A percentile compares a stretch with the other conserved stretches of the same genome.
Evolutionary conservation across 768 basidiomycete species (phyloP).

Genomic region (Macrocybe gigantea): DNA sequence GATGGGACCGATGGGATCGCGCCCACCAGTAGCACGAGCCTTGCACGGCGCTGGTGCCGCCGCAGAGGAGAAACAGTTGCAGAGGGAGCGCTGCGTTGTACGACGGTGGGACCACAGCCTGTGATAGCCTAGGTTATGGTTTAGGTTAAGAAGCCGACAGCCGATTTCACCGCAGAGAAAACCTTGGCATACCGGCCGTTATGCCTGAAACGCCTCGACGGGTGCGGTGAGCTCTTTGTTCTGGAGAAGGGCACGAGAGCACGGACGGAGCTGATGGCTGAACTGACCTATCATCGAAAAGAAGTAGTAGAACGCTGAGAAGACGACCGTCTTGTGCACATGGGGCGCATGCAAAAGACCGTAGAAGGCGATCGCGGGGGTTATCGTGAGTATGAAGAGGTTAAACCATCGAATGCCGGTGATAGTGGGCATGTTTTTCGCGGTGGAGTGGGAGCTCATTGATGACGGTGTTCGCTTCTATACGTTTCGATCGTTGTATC

Average conservation of each 20-base stretch:
- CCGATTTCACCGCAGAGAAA: conserved; percentile 17
- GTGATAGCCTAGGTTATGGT: conserved; percentile 54
- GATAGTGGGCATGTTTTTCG: conserved; percentile 38
- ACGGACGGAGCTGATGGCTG: conserved; percentile 6
- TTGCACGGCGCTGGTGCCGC: conserved; percentile 79
- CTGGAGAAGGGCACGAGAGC: conserved; percentile 1
- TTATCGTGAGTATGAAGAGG: conserved; percentile 58
- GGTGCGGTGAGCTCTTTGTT: conserved; percentile 6
- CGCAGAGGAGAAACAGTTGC: conserved; percentile 63
- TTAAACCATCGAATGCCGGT: conserved; percentile 74
- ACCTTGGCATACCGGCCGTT: conserved; percentile 33
- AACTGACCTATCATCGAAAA: conserved; percentile 78
- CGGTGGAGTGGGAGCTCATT: conserved; percentile 11
- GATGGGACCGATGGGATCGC: conserved; percentile 76
- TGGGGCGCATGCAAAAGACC: conserved; percentile 49
- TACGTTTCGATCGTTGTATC: not conserved
- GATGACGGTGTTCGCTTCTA: not conserved
- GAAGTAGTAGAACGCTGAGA: conserved; percentile 67
- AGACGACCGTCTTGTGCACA: conserved; percentile 49
- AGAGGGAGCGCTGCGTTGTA: conserved; percentile 73
- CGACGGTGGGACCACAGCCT: conserved; percentile 79
- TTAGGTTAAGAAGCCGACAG: not conserved
- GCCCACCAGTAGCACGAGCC: conserved; percentile 90
- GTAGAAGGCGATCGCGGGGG: conserved; percentile 66
- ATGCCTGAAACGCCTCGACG: conserved; percentile 26